Evolutionary conservation across 352 stramenopile genomes (phyloP), one percentile per base, ranked within the genome.

Genomic region (Globisporangium iwayamae): DNA sequence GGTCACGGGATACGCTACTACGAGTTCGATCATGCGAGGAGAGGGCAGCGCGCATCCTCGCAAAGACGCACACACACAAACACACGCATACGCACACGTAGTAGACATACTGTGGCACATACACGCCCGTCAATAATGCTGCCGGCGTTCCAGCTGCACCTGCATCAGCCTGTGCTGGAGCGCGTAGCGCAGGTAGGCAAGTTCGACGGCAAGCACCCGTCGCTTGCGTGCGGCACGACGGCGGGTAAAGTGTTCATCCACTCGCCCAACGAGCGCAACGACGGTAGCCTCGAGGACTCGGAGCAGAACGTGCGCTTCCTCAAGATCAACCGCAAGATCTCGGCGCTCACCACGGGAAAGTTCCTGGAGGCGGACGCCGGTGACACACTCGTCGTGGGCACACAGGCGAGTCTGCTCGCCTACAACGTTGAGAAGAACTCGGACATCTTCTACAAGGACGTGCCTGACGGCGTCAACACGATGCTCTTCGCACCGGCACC

Each of bases 371-470:
- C 70, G 1, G 84, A 94, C 54, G 61, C 63, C 2, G 75, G 74
- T 13, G 91, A 97, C 66, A 90, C 80, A 39, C 81, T 98, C 25
- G 74, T 97, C 22, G 85, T 98, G 25, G 91, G 91, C 46, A 97
- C 89, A 18, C 74, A 96, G 60, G 90, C 84, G 43, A 98, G 89
- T 76, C 62, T 98, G 22, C 69, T 98, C 18, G 90, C 87, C 5
- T 98, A 97, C 74, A 90, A 98, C 63, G 85, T 97, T 10, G 88
- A 98, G 64, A 93, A 95, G 50, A 98, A 98, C 73, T 89, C 85
- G 52, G 93, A 98, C 56, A 91, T 96, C 20, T 98, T 98, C 73
- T 98, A 94, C 76, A 95, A 96, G 62, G 85, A 96, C 63, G 76
- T 96, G 8, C 87, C 81, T 18, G 90, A 96, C 62, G 88, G 87